Evolutionary conservation across 129 eudicot genomes (phyloP), one percentile per base, ranked within the genome.

Genomic region (Flaveria linearis): DNA sequence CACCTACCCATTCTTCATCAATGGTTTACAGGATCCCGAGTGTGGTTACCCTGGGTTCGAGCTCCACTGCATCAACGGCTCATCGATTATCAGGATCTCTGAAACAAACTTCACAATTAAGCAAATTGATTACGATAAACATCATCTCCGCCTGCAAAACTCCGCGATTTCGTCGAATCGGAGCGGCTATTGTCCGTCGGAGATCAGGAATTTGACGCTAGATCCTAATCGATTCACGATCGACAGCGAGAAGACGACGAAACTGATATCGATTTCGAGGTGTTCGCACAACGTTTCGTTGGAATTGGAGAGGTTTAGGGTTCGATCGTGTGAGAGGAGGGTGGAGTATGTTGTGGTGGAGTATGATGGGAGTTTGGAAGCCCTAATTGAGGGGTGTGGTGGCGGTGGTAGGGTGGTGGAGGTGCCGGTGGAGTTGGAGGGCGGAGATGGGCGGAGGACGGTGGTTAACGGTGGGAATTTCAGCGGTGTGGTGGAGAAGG

Each of bases 1-100:
- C 41, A 79, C 73, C 9, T 88, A 78, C 71, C 93, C 90, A 0
- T 88, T 88, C 50, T 51, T 26, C 36, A 79, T 88, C 36, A 12
- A 16, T 1, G 81, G 64, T 17, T 0, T 9, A 46, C 86, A 84
- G 22, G 69, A 84, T 42, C 45, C 86, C 17, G 25, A 33, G 11
- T 88, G 93, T 65, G 88, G 87, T 13, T 77, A 66, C 62, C 86
- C 90, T 67, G 86, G 85, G 66, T 88, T 86, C 16, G 78, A 16
- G 66, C 71, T 88, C 13, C 26, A 52, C 10, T 88, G 93, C 75
- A 47, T 66, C 28, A 25, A 50, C 10, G 78, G 83, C 1, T 74
- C 43, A 18, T 43, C 88, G 6, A 30, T 69, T 5, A 69, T 85
- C 36, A 62, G 20, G 15, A 26, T 80, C 15, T 52, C 82, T 2